These are phyloP conservation scores for Dictyostelium discoideum DNA, from an alignment of 78 protist species.

Conservation along the genomic window DNA sequence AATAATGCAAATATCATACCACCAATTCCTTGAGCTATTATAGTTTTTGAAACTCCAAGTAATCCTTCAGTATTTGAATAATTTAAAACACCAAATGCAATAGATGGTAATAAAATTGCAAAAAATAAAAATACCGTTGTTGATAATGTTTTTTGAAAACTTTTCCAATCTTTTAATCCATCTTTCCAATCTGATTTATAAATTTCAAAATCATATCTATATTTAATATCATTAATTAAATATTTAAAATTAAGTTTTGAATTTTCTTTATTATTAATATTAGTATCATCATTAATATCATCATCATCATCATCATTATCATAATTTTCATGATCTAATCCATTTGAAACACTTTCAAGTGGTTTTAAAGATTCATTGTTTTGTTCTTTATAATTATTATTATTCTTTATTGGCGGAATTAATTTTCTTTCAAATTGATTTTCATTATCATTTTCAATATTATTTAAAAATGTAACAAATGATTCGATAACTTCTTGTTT, in stretches of 20 bases:
- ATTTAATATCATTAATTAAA: not conserved
- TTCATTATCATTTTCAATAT: not conserved
- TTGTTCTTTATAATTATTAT: not conserved
- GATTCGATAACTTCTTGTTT: not conserved
- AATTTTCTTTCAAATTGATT: not conserved
- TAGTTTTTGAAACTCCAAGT: constrained; percentile 11
- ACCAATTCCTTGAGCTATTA: constrained; percentile 5
- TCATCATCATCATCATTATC: not conserved
- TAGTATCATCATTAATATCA: not conserved
- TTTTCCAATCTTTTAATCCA: not conserved
- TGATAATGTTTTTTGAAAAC: constrained; percentile 17
- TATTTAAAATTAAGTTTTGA: not conserved
- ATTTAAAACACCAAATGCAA: constrained; percentile 39
- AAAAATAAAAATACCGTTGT: constrained; percentile 25
- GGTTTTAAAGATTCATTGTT: not conserved
- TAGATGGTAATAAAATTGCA: constrained; percentile 16
- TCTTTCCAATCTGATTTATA: constrained; percentile 16
- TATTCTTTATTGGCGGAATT: not conserved
- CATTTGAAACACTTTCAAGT: not conserved
- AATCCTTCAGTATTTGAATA: not conserved
- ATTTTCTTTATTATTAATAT: not conserved
- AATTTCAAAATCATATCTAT: not conserved
- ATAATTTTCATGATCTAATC: not conserved
- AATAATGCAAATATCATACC: constrained; percentile 18
- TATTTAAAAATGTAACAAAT: not conserved